These are phyloP conservation scores for Mortierella hygrophila DNA, from an alignment of 192 early-diverging fungal genomes.

Conservation along the genomic window DNA sequence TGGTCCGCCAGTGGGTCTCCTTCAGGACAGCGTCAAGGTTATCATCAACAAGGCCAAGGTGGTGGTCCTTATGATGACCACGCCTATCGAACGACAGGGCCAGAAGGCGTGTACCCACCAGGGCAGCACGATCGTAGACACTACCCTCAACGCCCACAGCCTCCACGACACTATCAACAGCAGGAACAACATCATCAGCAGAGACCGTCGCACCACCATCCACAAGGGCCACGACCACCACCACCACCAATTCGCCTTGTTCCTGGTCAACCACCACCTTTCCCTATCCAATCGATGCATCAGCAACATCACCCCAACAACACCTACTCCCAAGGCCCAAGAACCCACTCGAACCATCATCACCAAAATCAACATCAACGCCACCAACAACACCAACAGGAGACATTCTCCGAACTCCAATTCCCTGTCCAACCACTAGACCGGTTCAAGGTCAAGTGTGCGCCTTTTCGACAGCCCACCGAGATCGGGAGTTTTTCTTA, in stretches of 20 bases:
- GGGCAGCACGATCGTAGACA: background rate
- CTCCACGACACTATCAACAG: background rate
- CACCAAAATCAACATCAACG: background rate
- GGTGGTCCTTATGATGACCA: background rate
- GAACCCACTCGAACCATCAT: background rate
- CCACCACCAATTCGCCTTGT: slow-evolving; percentile 20
- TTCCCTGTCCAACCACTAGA: slow-evolving; percentile 53
- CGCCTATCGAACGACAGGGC: background rate
- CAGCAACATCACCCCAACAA: background rate
- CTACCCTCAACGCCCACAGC: background rate
- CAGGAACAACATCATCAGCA: background rate
- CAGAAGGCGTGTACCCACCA: background rate
- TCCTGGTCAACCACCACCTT: slow-evolving; percentile 35
- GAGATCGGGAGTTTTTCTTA: slow-evolving; percentile 79
- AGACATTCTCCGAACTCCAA: slow-evolving; percentile 17
- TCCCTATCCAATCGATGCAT: background rate
- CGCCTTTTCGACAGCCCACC: slow-evolving; percentile 68
- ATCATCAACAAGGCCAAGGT: background rate
- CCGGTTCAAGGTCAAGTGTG: slow-evolving; percentile 57
- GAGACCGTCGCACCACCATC: background rate
- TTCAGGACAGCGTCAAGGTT: background rate
- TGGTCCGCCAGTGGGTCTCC: background rate
- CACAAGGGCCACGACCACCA: background rate
- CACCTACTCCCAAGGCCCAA: background rate
- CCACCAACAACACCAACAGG: background rate